A percentile compares a stretch with the other conserved stretches of the same genome.
Conservation (phyloP, 2,329 filamentous ascomycete genomes). For the Sphaerulina musiva region DNA sequence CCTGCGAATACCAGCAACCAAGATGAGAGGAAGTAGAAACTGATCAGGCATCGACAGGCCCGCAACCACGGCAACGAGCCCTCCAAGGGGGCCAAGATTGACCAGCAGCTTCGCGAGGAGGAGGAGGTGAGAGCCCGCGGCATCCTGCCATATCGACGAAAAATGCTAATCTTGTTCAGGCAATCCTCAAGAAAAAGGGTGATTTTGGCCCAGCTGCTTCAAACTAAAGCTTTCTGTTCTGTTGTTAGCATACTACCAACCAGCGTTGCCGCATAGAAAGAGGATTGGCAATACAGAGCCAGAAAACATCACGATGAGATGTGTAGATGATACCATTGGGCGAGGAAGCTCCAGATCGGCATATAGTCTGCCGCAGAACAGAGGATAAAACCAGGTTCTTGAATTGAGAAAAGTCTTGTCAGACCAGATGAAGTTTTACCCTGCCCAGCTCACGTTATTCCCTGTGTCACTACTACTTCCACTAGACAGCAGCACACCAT, state of each 20-base stretch:
- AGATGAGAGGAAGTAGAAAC: not conserved
- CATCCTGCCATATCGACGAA: not conserved
- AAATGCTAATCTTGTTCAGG: conserved; percentile 22
- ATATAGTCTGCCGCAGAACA: not conserved
- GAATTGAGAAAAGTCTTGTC: not conserved
- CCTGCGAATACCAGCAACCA: not conserved
- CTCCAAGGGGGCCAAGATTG: conserved; percentile 64
- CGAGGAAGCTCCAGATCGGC: conserved; percentile 2
- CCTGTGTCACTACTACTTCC: not conserved
- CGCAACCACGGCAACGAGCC: conserved; percentile 66
- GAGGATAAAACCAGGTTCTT: not conserved
- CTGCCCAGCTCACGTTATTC: not conserved
- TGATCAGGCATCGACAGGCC: conserved; percentile 40
- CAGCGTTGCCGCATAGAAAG: not conserved
- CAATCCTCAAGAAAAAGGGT: conserved; percentile 57
- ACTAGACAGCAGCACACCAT: not conserved
- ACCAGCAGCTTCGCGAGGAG: conserved; percentile 61
- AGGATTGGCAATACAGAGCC: not conserved
- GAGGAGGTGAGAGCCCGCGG: conserved; percentile 44
- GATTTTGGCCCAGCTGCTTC: conserved; percentile 26
- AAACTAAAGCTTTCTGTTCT: conserved; percentile 19
- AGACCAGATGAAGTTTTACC: not conserved
- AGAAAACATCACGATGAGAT: conserved; percentile 4
- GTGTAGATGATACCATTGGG: conserved; percentile 5
- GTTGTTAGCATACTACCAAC: not conserved